Base-by-base conservation (phyloP, 2,329 filamentous ascomycete genomes). In the Aspergillus fijiensis region DNA sequence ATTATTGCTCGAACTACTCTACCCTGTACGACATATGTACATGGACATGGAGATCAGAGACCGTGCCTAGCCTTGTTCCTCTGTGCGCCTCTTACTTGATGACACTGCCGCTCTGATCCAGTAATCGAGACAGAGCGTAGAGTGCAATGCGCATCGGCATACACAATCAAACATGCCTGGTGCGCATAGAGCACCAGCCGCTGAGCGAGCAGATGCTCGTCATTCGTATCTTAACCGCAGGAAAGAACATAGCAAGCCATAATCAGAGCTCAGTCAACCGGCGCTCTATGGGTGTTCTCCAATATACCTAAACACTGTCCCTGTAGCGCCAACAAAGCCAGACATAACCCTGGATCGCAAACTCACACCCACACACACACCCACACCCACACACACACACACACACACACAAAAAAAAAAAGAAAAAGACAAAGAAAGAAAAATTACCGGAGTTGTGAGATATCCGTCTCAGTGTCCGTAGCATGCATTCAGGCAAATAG, bases 361-460 rank as follows among this genome's bases (percentile, higher is more conserved):
- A 69, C 58, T 4, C 23, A 23, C 23, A 23, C 23, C 4, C 23
- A 23, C 23, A 23, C 23, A 23, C 23, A 23, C 23, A 23, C 58
- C 4, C 23, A 23, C 23, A 23, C 23, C 4, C 23, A 23, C 23
- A 23, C 23, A 23, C 21, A 23, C 21, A 23, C 21, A 23, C 21
- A 23, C 23, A 23, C 23, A 23, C 23, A 3, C 21, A 21, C 21
- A 21, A 2, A 65, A 69, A 71, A 62, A 72, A 67, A 64, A 65
- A 65, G 69, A 69, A 73, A 29, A 7, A 29, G 9, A 29, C 27
- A 29, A 2, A 10, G 7, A 29, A 29, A 67, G 64, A 64, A 65
- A 68, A 69, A 73, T 74, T 73, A 74, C 64, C 67, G 67, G 67
- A 69, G 69, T 72, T 71, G 70, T 71, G 71, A 72, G 64, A 64